Evolutionary conservation across 352 stramenopile genomes (phyloP), one percentile per base, ranked within the genome.

Genomic region (Peronospora farinosa): DNA sequence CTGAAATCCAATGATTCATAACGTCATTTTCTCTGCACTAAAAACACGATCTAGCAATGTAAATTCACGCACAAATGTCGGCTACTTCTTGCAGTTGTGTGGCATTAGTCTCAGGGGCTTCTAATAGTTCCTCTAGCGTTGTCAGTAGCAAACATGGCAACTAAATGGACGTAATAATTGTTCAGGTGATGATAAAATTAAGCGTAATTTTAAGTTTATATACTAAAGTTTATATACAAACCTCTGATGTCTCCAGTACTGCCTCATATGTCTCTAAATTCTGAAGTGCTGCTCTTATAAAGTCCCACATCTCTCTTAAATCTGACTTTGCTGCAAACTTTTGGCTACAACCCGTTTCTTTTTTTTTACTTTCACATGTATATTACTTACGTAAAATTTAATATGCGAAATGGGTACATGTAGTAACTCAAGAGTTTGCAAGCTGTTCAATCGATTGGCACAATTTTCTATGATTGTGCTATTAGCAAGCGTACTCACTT

Each of bases 181-280:
- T 28, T 31, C 33, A 53, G 11, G 12, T 13, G 7, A 15, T n/a
- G 28, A 21, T 3, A 3, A 21, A 21, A 21, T 3, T 3, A 12
- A 37, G 23, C 15, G 17, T 28, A 5, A 39, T 21, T 35, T 35
- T 13, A 23, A 33, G 12, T 11, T 21, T 13, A 13, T 4, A 13
- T 3, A 6, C 13, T 27, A 11, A 47, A 7, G 7, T 11, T 12
- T 23, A n/a, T 7, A 11, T 6, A 48, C 60, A 43, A 13, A 73
- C 64, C 64, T 70, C 50, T 7, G 45, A 42, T 15, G 56, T 68
- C 40, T 66, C 41, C 4, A 74, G 57, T 19, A 54, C 51, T 15
- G 57, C 56, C 25, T 60, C 42, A 33, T 68, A 74, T 30, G 50
- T 54, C 47, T 67, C 65, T 9, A 57, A 33, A 28, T 50, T 70